Conservation (phyloP, 2,329 filamentous ascomycete genomes). For the Arachnomyces sp. region DNA sequence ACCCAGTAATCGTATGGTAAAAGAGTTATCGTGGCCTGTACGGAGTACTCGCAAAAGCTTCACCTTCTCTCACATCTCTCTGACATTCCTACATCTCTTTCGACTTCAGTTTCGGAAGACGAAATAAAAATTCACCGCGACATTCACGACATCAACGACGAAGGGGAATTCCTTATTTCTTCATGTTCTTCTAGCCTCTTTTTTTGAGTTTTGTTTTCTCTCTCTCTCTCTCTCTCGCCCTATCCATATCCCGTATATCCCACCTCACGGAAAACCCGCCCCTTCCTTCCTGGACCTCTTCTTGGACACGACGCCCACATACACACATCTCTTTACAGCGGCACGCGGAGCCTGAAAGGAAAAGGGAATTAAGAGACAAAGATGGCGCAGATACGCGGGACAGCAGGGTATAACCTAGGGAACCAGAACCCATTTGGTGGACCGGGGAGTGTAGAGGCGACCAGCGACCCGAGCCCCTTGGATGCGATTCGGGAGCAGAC, state of each 20-base stretch:
- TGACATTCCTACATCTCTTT: constrained; percentile 13
- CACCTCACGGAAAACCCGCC: no score
- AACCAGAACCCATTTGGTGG: constrained; percentile 65
- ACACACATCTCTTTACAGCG: background rate
- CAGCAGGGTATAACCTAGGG: constrained; percentile 76
- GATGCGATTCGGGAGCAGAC: constrained; percentile 90
- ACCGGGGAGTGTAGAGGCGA: constrained; percentile 51
- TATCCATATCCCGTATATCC: no score
- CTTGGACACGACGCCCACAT: background rate
- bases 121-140: no score
- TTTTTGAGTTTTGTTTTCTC: constrained; percentile 9
- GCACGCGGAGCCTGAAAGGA: background rate
- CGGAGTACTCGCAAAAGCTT: no score
- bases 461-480: constrained; percentile 65
- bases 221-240: constrained; percentile 3
- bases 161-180: background rate
- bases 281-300: background rate
- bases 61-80: background rate
- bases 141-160: no score
- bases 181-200: constrained; percentile 3
- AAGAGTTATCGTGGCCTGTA: no score
- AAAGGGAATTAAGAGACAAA: constrained; percentile 14
- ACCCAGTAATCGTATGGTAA: no score
- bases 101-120: constrained; percentile 1
- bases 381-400: constrained; percentile 55